Base-by-base conservation (phyloP, 2,329 filamentous ascomycete genomes). In the Tetracladium maxilliforme region DNA sequence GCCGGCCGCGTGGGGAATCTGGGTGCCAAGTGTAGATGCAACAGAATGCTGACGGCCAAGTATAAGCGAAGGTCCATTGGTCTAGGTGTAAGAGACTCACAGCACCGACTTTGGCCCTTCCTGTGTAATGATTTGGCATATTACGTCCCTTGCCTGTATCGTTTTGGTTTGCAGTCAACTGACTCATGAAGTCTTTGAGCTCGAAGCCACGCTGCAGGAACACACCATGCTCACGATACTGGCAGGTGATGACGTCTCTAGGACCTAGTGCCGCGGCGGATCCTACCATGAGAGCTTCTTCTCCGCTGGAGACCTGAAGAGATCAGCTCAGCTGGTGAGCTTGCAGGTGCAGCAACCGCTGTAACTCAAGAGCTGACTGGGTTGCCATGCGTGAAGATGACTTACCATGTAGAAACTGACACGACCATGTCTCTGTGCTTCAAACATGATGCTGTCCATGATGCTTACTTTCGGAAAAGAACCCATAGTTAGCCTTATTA, bases 121-220 rank as follows among this genome's bases (percentile, higher is more conserved):
- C 86, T n/a, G n/a, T n/a, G 43, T 95, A 98, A 52, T 98, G 90
- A 10, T 95, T 81, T 1, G 90, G 90, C 90, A 98, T 98, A 42
- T 93, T 95, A 33, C 87, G 71, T 2, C 86, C 90, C 31, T 64
- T 67, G 2, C 87, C 86, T 1, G 62, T 51, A 40, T 98, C 90
- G 34, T 82, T 69, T 27, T 59, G 66, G 44, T 93, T 95, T 12
- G 86, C 73, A 53, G 95, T 94, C 7, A 98, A 56, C 48, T 98
- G 90, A 39, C 71, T 78, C 90, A 98, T 95, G 44, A 95, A 95
- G 31, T 95, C 73, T 23, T 74, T 71, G 22, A 92, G 61, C 0
- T 71, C 80, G 47, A 87, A 94, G 4, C 90, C 90, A 19, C 90
- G 71, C 49, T 94, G 79, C 36, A 79, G 69, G 47, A 93, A 90